These are phyloP conservation scores for Helianthus annuus DNA, from an alignment of 129 eudicot genomes.

Conservation along the genomic window DNA sequence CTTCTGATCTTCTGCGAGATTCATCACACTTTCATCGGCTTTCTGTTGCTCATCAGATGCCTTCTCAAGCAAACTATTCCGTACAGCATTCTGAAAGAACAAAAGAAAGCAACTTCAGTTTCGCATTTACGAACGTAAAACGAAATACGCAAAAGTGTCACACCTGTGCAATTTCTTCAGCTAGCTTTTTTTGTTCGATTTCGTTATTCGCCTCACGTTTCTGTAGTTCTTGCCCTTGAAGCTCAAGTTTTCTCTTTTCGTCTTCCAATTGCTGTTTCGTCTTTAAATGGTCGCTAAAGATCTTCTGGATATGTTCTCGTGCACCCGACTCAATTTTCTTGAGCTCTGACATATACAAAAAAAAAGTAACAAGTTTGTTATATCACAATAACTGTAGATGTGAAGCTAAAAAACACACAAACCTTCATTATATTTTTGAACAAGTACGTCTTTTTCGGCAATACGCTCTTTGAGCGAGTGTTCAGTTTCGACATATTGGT, in stretches of 20 bases:
- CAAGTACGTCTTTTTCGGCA: slow-evolving; percentile 69
- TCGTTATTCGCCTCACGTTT: slow-evolving; percentile 78
- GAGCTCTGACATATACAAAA: slow-evolving; percentile 46
- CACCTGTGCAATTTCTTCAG: slow-evolving; percentile 86
- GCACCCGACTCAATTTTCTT: slow-evolving; percentile 67
- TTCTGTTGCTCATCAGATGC: slow-evolving; percentile 76
- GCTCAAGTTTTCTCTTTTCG: slow-evolving; percentile 67
- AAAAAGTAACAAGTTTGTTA: slow-evolving; percentile 3
- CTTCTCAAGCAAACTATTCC: slow-evolving; percentile 60
- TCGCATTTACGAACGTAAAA: neutral
- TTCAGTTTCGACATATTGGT: slow-evolving; percentile 55
- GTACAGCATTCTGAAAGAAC: slow-evolving; percentile 56
- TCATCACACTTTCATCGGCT: slow-evolving; percentile 80
- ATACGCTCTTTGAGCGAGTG: slow-evolving; percentile 51
- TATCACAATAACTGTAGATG: slow-evolving; percentile 6
- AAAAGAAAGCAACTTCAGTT: neutral
- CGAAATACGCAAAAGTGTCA: neutral
- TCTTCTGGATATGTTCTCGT: slow-evolving; percentile 70
- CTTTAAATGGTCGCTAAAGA: slow-evolving; percentile 77
- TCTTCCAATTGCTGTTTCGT: slow-evolving; percentile 59
- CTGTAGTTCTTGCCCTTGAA: slow-evolving; percentile 61
- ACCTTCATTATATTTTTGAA: slow-evolving; percentile 78
- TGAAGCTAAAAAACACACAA: slow-evolving; percentile 16
- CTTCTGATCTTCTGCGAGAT: slow-evolving; percentile 84
- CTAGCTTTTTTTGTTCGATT: slow-evolving; percentile 60